Evolutionary conservation across 192 early-diverging fungal genomes (phyloP).

Genomic region (Coemansia sp.): DNA sequence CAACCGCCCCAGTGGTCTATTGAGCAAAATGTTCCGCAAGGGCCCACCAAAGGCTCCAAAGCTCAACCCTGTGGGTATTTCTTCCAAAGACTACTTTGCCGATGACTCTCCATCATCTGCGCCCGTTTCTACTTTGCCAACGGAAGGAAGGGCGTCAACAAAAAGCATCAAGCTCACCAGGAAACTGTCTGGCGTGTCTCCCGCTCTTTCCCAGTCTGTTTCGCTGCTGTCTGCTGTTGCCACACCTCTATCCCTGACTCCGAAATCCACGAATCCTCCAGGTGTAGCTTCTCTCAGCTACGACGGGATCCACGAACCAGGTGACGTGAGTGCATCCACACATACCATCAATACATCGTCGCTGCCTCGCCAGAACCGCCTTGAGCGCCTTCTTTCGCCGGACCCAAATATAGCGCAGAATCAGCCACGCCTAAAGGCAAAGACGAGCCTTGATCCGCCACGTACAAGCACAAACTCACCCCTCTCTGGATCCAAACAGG

Average conservation of each 20-base stretch:
- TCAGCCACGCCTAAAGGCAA: background rate
- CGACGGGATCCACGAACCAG: conserved; percentile 3
- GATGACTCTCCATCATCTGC: conserved; percentile 16
- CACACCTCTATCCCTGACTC: conserved; percentile 18
- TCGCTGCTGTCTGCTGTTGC: conserved; percentile 9
- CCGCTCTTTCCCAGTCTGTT: conserved; percentile 11
- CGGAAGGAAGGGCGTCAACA: conserved; percentile 5
- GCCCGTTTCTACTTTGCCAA: background rate
- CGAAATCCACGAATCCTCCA: conserved; percentile 16
- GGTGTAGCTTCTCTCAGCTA: background rate
- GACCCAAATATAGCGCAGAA: background rate
- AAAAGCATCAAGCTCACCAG: conserved; percentile 29
- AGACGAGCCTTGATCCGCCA: background rate
- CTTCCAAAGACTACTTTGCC: conserved; percentile 51
- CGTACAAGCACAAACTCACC: background rate
- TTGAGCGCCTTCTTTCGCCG: background rate
- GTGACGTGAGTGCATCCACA: background rate
- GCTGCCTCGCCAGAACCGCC: background rate
- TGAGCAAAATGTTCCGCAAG: conserved; percentile 52
- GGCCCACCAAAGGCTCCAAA: conserved; percentile 44
- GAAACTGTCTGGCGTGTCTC: conserved; percentile 27
- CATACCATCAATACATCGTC: background rate
- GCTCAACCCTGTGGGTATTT: conserved; percentile 47
- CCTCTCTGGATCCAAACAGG: background rate
- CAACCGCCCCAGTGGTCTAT: conserved; percentile 27